Base-by-base conservation (phyloP, 331 rosid species). In the Arachis monticola region DNA sequence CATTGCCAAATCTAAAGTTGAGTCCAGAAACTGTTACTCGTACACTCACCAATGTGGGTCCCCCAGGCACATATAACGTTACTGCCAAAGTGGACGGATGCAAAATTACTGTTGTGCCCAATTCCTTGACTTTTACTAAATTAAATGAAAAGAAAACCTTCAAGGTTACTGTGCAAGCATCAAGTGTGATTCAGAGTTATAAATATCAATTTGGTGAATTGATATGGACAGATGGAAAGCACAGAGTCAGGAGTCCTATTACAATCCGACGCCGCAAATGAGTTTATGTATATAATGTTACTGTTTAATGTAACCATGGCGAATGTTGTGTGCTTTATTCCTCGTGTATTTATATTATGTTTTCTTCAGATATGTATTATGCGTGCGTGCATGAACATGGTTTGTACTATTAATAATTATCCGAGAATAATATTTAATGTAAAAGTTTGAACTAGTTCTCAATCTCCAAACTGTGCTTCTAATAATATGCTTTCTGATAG, bases 91-190 rank as follows among this genome's bases (percentile, higher is more conserved):
- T 70, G 7, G 81, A 64, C 4, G 82, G 57, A 62, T 72, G 35
- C 60, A 50, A 5, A 69, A 71, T 79, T 79, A 3, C 0, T 32
- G 74, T 89, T 17, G 12, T 67, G 35, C 93, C 93, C 1, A 79
- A 14, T 1, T 74, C 73, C 12, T 77, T 87, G 83, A 60, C 35
- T 55, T 89, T 89, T 58, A 56, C 7, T 10, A 68, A 71, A 44
- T 31, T 53, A 8, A 85, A 83, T 47, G 88, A 89, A 75, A 86
- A 81, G 72, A 89, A 81, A 48, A 75, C 47, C 44, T 88, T 84
- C 59, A 8, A 77, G 64, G 88, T 88, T 10, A 52, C 74, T n/a
- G 41, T 88, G 32, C 67, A 77, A n/a, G 72, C 84, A 11, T 72
- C 67, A 0, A 84, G 64, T 48, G 74, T 42, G 7, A 62, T 45